Conservation (phyloP, 306 rosid genomes). For the Quercus robur region DNA sequence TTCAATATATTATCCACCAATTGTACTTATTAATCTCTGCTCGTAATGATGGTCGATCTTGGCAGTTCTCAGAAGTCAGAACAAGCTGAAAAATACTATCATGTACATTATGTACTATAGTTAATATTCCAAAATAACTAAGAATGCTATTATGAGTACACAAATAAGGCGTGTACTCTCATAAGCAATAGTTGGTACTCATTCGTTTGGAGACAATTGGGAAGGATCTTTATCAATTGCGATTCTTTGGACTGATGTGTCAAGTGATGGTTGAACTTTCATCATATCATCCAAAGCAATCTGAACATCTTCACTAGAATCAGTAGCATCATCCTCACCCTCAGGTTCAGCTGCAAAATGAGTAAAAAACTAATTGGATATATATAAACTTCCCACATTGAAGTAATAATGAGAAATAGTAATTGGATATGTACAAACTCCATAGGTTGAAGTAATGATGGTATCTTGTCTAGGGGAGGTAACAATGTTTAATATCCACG, state of each 20-base stretch:
- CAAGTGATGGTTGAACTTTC: slow-evolving; percentile 9
- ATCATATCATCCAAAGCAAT: not conserved
- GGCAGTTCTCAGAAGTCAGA: not conserved
- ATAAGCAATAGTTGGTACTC: slow-evolving; percentile 49
- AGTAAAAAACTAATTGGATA: not conserved
- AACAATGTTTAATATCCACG: no score
- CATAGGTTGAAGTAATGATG: not conserved
- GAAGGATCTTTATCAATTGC: not conserved
- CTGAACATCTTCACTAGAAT: not conserved
- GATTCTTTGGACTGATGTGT: slow-evolving; percentile 1
- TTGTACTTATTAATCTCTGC: not conserved
- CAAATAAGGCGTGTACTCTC: slow-evolving; percentile 49
- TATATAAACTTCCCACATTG: not conserved
- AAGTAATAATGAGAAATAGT: not conserved
- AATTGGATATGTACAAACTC: not conserved
- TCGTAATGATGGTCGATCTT: not conserved
- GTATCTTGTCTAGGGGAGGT: no score
- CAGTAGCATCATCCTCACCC: slow-evolving; percentile 1
- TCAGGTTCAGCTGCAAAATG: slow-evolving; percentile 27
- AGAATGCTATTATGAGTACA: slow-evolving; percentile 46
- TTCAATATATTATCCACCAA: not conserved
- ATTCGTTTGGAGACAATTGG: slow-evolving; percentile 57
- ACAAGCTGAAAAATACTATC: not conserved
- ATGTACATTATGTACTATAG: not conserved
- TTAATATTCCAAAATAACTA: slow-evolving; percentile 36